A percentile compares a stretch with the other conserved stretches of the same genome.
phyloP scores from a whole-genome alignment of 169 alveolate genomes.

The Theileria equi region DNA sequence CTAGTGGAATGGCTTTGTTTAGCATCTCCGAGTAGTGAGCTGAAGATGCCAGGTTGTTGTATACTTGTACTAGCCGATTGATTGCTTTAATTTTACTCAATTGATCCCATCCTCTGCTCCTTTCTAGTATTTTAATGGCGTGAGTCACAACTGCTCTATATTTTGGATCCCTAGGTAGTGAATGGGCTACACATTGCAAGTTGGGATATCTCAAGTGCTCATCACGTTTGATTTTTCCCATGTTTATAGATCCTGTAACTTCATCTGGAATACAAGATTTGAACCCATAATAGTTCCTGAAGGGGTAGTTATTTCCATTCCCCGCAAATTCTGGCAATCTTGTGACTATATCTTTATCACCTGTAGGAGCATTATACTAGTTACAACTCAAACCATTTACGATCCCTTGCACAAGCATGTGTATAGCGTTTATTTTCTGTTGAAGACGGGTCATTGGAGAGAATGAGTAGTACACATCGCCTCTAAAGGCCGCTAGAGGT shows the following conservation, averaged over 20 bases:
- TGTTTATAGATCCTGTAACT: slow-evolving; percentile 58
- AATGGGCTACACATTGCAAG: slow-evolving; percentile 75
- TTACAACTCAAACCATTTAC: slow-evolving; percentile 6
- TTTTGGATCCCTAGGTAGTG: slow-evolving; percentile 72
- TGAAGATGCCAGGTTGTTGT: slow-evolving; percentile 70
- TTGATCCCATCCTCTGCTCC: slow-evolving; percentile 76
- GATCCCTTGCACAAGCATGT: slow-evolving; percentile 16
- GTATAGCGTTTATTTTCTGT: slow-evolving; percentile 32
- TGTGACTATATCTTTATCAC: slow-evolving; percentile 6
- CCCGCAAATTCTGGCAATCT: slow-evolving; percentile 10
- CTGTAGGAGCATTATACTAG: not conserved
- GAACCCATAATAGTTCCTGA: slow-evolving; percentile 52
- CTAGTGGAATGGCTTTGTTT: slow-evolving; percentile 61
- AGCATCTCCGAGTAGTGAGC: slow-evolving; percentile 59
- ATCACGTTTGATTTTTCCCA: slow-evolving; percentile 38
- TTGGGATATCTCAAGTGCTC: slow-evolving; percentile 62
- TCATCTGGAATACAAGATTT: slow-evolving; percentile 49
- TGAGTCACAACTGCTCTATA: slow-evolving; percentile 72
- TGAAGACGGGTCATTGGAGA: slow-evolving; percentile 39
- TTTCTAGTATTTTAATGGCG: slow-evolving; percentile 70
- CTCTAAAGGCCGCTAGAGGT: slow-evolving; percentile 71
- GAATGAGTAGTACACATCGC: slow-evolving; percentile 37
- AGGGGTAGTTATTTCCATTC: slow-evolving; percentile 50
- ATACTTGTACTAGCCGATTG: slow-evolving; percentile 69
- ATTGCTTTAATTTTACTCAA: slow-evolving; percentile 75